A percentile compares a stretch with the other conserved stretches of the same genome.
Evolutionary conservation across 78 protist species (phyloP).

Genomic region (Dictyostelium capitatum): DNA sequence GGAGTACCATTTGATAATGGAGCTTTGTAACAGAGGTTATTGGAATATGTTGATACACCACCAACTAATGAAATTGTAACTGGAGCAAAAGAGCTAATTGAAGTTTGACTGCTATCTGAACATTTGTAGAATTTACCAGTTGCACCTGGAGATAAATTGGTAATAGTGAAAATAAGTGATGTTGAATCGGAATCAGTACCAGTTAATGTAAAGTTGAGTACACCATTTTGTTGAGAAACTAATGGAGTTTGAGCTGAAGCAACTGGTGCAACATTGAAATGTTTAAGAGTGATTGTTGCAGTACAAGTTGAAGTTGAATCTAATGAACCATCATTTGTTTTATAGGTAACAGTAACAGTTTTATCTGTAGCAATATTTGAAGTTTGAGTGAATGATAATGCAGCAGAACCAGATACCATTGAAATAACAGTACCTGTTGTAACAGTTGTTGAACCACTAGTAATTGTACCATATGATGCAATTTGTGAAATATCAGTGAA

Average conservation of each 20-base stretch:
- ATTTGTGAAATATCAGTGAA: not conserved
- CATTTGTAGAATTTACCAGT: not conserved
- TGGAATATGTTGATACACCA: not conserved
- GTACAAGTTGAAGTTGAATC: not conserved
- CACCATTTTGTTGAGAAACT: not conserved
- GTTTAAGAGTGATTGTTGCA: not conserved
- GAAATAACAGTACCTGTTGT: not conserved
- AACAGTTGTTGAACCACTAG: not conserved
- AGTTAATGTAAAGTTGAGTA: not conserved
- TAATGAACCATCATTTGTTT: conserved; percentile 43
- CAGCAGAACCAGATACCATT: not conserved
- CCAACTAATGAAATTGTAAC: not conserved
- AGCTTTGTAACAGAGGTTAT: not conserved
- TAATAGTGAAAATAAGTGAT: not conserved
- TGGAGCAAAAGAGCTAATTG: not conserved
- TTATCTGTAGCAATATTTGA: not conserved
- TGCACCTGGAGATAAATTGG: not conserved
- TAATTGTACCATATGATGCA: conserved; percentile 1
- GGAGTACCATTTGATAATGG: not conserved
- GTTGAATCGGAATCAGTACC: not conserved
- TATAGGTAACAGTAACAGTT: not conserved
- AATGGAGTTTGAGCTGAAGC: not conserved
- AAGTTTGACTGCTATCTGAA: not conserved
- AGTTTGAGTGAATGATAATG: not conserved
- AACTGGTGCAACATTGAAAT: conserved; percentile 26